phyloP scores from a whole-genome alignment of 345 rosid species.

The Salix viminalis region DNA sequence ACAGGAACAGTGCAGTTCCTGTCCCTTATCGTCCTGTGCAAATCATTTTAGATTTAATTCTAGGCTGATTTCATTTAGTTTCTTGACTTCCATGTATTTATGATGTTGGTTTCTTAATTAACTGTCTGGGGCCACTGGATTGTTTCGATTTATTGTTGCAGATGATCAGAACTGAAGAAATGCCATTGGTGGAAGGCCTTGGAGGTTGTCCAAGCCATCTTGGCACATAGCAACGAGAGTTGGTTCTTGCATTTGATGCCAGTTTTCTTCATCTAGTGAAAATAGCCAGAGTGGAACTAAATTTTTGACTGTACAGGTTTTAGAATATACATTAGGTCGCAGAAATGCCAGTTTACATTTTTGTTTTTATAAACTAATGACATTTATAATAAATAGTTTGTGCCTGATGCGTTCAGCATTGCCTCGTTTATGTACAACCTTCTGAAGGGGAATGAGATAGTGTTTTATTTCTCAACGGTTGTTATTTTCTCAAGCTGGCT shows the following conservation, averaged over 20 bases:
- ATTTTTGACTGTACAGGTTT: constrained; percentile 24
- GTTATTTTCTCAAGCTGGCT: not conserved
- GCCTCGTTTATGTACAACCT: not conserved
- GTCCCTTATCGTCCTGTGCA: constrained; percentile 15
- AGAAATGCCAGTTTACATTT: not conserved
- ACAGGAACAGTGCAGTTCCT: constrained; percentile 15
- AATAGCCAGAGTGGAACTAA: not conserved
- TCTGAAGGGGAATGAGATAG: not conserved
- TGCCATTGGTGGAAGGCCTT: constrained; percentile 11
- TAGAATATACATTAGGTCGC: constrained; percentile 2
- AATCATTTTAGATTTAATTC: constrained; percentile 20
- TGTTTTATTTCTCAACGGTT: not conserved
- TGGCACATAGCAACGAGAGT: not conserved
- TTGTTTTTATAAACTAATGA: not conserved
- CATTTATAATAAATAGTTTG: constrained; percentile 7
- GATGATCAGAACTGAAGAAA: constrained; percentile 23
- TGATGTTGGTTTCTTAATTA: constrained; percentile 8
- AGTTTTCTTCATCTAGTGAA: not conserved
- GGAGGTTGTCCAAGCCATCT: constrained; percentile 9
- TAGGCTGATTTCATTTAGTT: constrained; percentile 17
- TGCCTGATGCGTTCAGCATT: not conserved
- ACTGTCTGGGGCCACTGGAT: constrained; percentile 18
- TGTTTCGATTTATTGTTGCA: constrained; percentile 18
- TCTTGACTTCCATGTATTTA: constrained; percentile 8
- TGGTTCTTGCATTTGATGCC: constrained; percentile 1